A percentile compares a stretch with the other conserved stretches of the same genome.
These are phyloP conservation scores for Talaromyces stipitatus DNA, from an alignment of 495 filamentous ascomycete genomes.

Conservation along the genomic window DNA sequence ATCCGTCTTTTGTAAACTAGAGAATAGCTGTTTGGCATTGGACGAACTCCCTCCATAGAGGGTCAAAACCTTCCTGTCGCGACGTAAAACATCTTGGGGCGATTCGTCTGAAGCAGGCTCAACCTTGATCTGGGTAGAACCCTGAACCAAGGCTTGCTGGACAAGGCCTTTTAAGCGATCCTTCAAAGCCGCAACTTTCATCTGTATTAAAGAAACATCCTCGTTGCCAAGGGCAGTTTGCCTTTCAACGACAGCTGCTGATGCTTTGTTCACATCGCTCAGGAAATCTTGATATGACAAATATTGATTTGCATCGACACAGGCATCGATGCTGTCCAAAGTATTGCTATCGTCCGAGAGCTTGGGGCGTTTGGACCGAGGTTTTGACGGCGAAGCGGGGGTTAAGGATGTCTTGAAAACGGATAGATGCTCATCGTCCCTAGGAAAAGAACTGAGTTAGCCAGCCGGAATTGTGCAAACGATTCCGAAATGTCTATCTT, in stretches of 20 bases:
- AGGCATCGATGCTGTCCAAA: conserved; percentile 28
- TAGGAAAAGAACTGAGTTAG: conserved; percentile 7
- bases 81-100: conserved; percentile 21
- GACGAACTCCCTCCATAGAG: conserved; percentile 61
- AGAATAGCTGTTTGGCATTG: conserved; percentile 70
- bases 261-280: conserved; percentile 43
- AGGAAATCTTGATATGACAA: conserved; percentile 39
- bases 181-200: conserved; percentile 38
- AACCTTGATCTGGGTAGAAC: conserved; percentile 29
- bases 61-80: conserved; percentile 57
- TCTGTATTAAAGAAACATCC: conserved; percentile 26
- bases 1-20: conserved; percentile 56
- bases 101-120: conserved; percentile 30
- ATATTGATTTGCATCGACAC: conserved; percentile 36
- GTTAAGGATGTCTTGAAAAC: conserved; percentile 33
- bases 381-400: conserved; percentile 33
- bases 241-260: conserved; percentile 34
- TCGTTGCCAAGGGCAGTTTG: conserved; percentile 6
- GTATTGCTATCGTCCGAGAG: conserved; percentile 31
- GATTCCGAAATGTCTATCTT: conserved; percentile 1
- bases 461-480: not conserved
- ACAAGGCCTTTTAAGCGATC: conserved; percentile 43
- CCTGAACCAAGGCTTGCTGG: conserved; percentile 27
- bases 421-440: conserved; percentile 35
- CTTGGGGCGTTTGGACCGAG: conserved; percentile 42